Evolutionary conservation across 345 rosid genomes (phyloP), one percentile per base, ranked within the genome.

Genomic region (Anastatica hierochuntica): DNA sequence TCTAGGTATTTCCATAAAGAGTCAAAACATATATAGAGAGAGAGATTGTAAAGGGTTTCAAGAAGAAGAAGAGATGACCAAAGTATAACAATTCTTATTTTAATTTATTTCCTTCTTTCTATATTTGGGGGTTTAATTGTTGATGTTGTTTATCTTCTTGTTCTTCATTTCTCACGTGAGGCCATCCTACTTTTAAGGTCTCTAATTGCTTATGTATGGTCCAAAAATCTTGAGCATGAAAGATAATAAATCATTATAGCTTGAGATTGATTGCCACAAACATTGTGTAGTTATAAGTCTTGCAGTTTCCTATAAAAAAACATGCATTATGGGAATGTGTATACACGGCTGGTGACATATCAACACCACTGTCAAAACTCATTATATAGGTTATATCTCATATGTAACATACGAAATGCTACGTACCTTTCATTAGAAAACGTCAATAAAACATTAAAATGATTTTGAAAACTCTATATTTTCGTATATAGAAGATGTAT

Each of bases 111-210:
- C n/a, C 8, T 29, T 29, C 10, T 29, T 3, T 55, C 69, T 56
- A 64, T 47, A 10, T 56, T 63, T 63, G 21, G 49, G 29, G 47
- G 6, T 43, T 34, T 43, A 6, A 23, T 36, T 44, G 7, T 29
- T 44, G 15, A 36, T 62, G 43, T 17, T 44, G 21, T 26, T 8
- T 50, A 29, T 49, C 19, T 43, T 56, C 36, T 47, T 12, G 21
- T 47, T 43, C 45, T 14, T 41, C 44, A 15, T 48, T 56, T 56
- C 58, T 58, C 19, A 3, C 10, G 18, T 10, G 64, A 49, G 64
- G 64, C 29, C 48, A 34, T 58, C 64, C 70, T 66, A 35, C 63
- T 30, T 56, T 64, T 56, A 20, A 64, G 69, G 50, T 47, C 45
- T 29, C 43, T 15, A 4, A 26, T 12, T 53, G n/a, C 20, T 17